These are phyloP conservation scores for Cinnamomum micranthum DNA, from an alignment of 164 flowering plant genomes.

Conservation along the genomic window DNA sequence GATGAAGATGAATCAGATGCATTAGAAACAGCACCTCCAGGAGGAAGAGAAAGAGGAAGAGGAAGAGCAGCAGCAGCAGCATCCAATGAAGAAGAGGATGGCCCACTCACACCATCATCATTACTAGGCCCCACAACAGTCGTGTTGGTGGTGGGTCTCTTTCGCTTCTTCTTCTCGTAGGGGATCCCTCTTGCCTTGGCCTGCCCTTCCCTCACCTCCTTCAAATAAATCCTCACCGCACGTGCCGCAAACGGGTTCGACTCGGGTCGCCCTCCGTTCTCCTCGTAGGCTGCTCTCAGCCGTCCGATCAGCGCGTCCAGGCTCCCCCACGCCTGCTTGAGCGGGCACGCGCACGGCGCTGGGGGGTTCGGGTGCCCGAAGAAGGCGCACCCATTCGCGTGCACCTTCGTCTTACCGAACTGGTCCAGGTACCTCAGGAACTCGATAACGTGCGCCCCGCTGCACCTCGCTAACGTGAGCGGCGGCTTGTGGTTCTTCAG, in stretches of 20 bases:
- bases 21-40: background rate
- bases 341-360: constrained; percentile 34
- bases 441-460: constrained; percentile 33
- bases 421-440: constrained; percentile 40
- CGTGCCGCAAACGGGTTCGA: constrained; percentile 37
- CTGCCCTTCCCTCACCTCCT: constrained; percentile 33
- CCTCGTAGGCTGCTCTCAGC: constrained; percentile 38
- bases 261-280: constrained; percentile 37
- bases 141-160: constrained; percentile 14
- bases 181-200: constrained; percentile 41
- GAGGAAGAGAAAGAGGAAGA: background rate
- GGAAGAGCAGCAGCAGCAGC: background rate
- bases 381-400: constrained; percentile 25
- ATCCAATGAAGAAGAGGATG: background rate
- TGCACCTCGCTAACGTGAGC: constrained; percentile 24
- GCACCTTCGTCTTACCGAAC: constrained; percentile 42
- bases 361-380: constrained; percentile 37
- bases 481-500: constrained; percentile 40
- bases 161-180: constrained; percentile 40
- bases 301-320: constrained; percentile 39
- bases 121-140: background rate
- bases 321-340: constrained; percentile 45
- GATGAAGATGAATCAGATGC: background rate
- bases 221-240: constrained; percentile 30
- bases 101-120: background rate